Conservation (phyloP, 1,139 yeast species). For the Keqinozyma sinolaborantium region DNA sequence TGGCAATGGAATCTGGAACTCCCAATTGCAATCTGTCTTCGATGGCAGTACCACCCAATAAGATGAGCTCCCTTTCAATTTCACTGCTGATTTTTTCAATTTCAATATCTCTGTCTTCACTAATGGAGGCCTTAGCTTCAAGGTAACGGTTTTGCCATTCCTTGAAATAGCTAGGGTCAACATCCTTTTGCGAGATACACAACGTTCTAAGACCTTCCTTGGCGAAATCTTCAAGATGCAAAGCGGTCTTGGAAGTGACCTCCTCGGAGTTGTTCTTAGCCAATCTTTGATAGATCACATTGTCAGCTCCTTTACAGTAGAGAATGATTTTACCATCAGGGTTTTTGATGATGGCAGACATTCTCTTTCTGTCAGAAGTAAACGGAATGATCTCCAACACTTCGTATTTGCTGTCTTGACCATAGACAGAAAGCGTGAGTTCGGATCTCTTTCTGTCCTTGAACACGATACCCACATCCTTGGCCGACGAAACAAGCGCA, state of each 20-base stretch:
- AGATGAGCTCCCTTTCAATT: slow-evolving; percentile 66
- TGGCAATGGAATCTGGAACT: slow-evolving; percentile 89
- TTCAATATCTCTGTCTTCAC: slow-evolving; percentile 71
- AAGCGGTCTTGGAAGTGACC: slow-evolving; percentile 51
- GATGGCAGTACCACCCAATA: slow-evolving; percentile 96
- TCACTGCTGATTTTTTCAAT: slow-evolving; percentile 79
- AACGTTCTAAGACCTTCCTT: slow-evolving; percentile 94
- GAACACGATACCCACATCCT: slow-evolving; percentile 87
- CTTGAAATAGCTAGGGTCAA: slow-evolving; percentile 56
- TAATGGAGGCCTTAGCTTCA: slow-evolving; percentile 67
- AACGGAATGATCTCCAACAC: slow-evolving; percentile 78
- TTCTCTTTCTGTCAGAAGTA: slow-evolving; percentile 85
- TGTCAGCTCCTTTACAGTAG: slow-evolving; percentile 93
- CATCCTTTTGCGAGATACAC: slow-evolving; percentile 82
- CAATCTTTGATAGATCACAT: slow-evolving; percentile 77
- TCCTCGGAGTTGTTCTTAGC: slow-evolving; percentile 34
- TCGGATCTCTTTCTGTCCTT: slow-evolving; percentile 72
- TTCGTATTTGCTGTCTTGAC: slow-evolving; percentile 66
- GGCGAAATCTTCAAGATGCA: slow-evolving; percentile 90
- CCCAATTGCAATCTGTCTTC: slow-evolving; percentile 96
- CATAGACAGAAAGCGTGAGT: slow-evolving; percentile 69
- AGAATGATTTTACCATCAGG: slow-evolving; percentile 54
- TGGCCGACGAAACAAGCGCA: slow-evolving; percentile 89
- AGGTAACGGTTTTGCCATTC: slow-evolving; percentile 71
- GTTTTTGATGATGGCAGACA: slow-evolving; percentile 49